These are phyloP conservation scores for Ascosphaera apis DNA, from an alignment of 2,329 filamentous ascomycete species.

Conservation along the genomic window DNA sequence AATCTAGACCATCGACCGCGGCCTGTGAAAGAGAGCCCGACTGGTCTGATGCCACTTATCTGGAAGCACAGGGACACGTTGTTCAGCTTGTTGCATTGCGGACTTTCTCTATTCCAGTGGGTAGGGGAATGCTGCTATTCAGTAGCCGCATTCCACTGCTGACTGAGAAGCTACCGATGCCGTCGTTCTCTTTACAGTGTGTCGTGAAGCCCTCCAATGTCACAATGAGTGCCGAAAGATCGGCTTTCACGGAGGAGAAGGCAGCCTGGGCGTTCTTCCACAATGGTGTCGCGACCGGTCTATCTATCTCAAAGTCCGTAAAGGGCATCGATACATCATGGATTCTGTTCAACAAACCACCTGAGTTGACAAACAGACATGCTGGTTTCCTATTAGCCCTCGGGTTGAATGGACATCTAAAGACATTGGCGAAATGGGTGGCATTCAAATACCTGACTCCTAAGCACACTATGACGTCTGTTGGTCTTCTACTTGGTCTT, in stretches of 20 bases:
- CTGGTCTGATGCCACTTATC: conserved; percentile 65
- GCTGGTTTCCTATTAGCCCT: conserved; percentile 80
- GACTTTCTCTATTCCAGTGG: conserved; percentile 71
- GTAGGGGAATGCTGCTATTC: conserved; percentile 71
- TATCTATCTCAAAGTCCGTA: conserved; percentile 72
- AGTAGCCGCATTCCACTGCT: conserved; percentile 68
- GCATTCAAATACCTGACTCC: conserved; percentile 98
- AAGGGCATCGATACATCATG: conserved; percentile 94
- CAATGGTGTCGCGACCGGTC: conserved; percentile 74
- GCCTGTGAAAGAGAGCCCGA: conserved; percentile 50
- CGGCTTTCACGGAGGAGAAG: conserved; percentile 77
- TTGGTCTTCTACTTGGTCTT: conserved; percentile 75
- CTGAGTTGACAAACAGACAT: conserved; percentile 83
- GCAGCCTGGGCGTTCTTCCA: conserved; percentile 98
- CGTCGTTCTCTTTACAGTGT: conserved; percentile 79
- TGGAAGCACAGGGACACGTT: conserved; percentile 80
- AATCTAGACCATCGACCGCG: conserved; percentile 55
- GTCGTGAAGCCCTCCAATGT: conserved; percentile 80
- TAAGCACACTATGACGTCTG: conserved; percentile 97
- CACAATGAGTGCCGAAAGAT: conserved; percentile 78
- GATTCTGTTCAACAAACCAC: conserved; percentile 95
- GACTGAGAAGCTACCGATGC: conserved; percentile 75
- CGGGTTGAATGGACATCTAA: conserved; percentile 86
- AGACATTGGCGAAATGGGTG: conserved; percentile 86
- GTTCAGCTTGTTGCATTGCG: conserved; percentile 69